phyloP scores from a whole-genome alignment of 805 yeast species.

The Cyberlindnera nakhonratchasimensis region DNA sequence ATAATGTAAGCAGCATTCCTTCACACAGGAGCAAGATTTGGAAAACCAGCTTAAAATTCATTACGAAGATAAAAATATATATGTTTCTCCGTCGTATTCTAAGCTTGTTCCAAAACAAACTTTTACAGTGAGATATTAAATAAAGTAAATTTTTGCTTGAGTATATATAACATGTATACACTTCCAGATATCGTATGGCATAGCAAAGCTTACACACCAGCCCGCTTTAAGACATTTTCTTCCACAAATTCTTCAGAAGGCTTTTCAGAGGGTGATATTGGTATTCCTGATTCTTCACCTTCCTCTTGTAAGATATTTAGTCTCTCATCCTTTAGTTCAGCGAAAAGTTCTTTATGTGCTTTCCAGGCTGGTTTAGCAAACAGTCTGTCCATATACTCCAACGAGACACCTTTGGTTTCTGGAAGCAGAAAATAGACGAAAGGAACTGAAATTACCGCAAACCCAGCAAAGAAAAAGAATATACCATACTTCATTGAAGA shows the following conservation, averaged over 20 bases:
- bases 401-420: constrained; percentile 43
- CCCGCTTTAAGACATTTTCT: neutral
- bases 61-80: too few species aligned
- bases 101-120: too few species aligned
- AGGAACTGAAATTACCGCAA: constrained; percentile 32
- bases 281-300: constrained; percentile 1
- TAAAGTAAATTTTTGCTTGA: too few species aligned
- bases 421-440: constrained; percentile 40
- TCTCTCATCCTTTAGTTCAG: constrained; percentile 7
- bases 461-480: constrained; percentile 35
- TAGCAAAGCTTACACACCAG: neutral
- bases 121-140: too few species aligned
- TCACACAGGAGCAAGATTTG: too few species aligned
- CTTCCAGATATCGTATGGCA: too few species aligned
- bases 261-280: neutral
- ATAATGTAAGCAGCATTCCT: too few species aligned
- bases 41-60: too few species aligned
- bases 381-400: constrained; percentile 41
- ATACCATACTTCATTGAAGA: constrained; percentile 41
- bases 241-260: constrained; percentile 3
- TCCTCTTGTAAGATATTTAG: neutral
- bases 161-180: too few species aligned
- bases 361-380: constrained; percentile 22
- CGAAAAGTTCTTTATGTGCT: constrained; percentile 17
- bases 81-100: too few species aligned